Base-by-base conservation (phyloP, 2,329 filamentous ascomycete species). In the Fusarium devonianum region DNA sequence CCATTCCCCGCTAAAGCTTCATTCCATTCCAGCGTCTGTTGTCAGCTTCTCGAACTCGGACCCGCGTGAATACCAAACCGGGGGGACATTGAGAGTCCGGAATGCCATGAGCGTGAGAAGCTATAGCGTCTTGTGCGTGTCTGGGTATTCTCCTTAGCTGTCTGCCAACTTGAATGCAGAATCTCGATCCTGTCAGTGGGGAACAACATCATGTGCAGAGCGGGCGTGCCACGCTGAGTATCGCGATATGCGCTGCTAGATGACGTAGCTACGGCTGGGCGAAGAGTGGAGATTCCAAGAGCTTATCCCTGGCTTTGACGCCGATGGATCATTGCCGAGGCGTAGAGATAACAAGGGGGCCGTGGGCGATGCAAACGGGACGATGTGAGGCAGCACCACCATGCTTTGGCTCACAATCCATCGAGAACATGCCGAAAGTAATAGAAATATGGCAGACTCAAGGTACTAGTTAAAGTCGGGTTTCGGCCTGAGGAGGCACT, bases 181-280 rank as follows among this genome's bases (percentile, higher is more conserved):
- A n/a, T n/a, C n/a, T n/a, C n/a, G 23, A 26, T 12, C n/a, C 18
- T 42, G 16, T 52, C 25, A 47, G 53, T 56, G 45, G 53, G 16
- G 46, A 42, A 35, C 42, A 18, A 34, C 34, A 56, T 58, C 55
- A 58, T 59, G 55, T 56, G 55, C 25, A 51, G 40, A 34, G 25
- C 36, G 33, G 51, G 33, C 45, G 30, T 23, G 34, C 33, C n/a
- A n/a, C n/a, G n/a, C n/a, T n/a, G n/a, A n/a, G n/a, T 43, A 40
- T 53, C 48, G 48, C 43, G 52, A 60, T 60, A 49, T 47, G 52
- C 53, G 56, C 53, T 64, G 62, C 56, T 35, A 17, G 49, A 64
- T 65, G 63, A 65, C 63, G 63, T 65, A 65, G 53, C 42, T 57
- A 33, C 18, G 48, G 42, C 44, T 37, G 28, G 39, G 45, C 40